Evolutionary conservation across 805 yeast species (phyloP).

Genomic region (Wickerhamomyces chambardii): DNA sequence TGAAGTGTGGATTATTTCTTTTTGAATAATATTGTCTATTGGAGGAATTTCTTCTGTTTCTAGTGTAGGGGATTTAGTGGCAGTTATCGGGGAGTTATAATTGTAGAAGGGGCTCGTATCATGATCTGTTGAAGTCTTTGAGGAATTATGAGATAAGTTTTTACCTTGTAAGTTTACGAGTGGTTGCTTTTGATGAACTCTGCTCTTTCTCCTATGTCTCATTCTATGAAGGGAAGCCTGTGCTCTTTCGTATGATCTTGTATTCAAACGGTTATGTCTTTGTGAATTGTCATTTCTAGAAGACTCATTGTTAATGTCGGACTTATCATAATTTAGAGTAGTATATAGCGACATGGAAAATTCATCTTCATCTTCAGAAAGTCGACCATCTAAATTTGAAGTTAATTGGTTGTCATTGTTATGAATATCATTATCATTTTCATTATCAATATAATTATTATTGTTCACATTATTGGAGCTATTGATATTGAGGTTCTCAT

Average conservation of each 20-base stretch:
- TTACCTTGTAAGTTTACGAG: constrained; percentile 1
- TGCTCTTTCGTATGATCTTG: constrained; percentile 50
- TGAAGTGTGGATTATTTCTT: constrained; percentile 1
- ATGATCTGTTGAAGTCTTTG: neutral
- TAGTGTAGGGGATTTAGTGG: constrained; percentile 8
- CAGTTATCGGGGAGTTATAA: constrained; percentile 21
- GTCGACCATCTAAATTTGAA: neutral
- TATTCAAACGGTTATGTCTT: constrained; percentile 26
- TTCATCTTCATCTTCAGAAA: constrained; percentile 43
- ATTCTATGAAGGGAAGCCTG: constrained; percentile 57
- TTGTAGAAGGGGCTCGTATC: constrained; percentile 9
- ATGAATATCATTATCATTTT: constrained; percentile 2
- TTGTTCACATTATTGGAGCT: constrained; percentile 4
- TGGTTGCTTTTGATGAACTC: constrained; percentile 28
- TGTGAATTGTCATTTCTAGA: constrained; percentile 19
- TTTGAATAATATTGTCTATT: neutral
- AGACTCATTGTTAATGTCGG: constrained; percentile 20
- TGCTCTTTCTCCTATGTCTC: constrained; percentile 47
- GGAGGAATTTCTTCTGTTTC: constrained; percentile 6
- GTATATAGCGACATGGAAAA: constrained; percentile 61
- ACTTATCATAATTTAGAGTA: constrained; percentile 30
- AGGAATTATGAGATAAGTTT: constrained; percentile 2
- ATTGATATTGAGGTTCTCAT: constrained; percentile 3
- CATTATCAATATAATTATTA: constrained; percentile 1
- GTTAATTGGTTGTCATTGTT: constrained; percentile 5